Base-by-base conservation (phyloP, 2,329 filamentous ascomycete species). In the Neoascochyta sp. region DNA sequence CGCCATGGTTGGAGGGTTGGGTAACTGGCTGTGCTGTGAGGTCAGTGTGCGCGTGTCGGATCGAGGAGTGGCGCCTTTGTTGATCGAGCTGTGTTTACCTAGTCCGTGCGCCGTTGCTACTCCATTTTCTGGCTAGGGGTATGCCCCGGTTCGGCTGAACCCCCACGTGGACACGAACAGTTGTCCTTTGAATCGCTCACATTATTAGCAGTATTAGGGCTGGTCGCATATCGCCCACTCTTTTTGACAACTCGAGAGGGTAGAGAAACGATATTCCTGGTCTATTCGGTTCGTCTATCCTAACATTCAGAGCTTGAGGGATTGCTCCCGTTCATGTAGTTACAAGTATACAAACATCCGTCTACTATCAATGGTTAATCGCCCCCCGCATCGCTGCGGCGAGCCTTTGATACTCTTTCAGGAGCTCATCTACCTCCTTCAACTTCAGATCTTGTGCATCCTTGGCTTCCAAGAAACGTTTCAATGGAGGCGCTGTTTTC, bases 361-460 rank as follows among this genome's bases (percentile, higher is more conserved):
- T n/a, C 24, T 22, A 34, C 15, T 26, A 14, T 52, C 31, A 54
- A 33, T 57, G 47, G 22, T 60, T 59, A 29, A 72, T 60, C 4
- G 67, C 66, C 16, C 62, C 59, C 20, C 62, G 59, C 48, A 72
- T 49, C 19, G 64, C 64, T 20, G 55, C 61, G 12, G 67, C 68
- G 30, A 73, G 47, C 29, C 69, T 49, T 34, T 67, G 63, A 32
- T 66, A 67, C 18, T 66, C 64, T 39, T 57, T 64, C 46, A 66
- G 35, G 27, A 66, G 33, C 43, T 72, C 69, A 21, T 73, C 68
- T 4, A 72, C 62, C 39, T 73, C 69, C 8, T 63, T 68, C 24
- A 73, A 31, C 49, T 58, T 67, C 41, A 73, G 38, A 9, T 71
- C 67, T 22, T 60, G 60, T 22, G 64, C 65, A 42, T 66, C 65